Percentiles rank a stretch among this genome's conserved stretches.
Conservation (phyloP, 192 early-diverging fungal genomes). For the Funneliformis mosseae region DNA sequence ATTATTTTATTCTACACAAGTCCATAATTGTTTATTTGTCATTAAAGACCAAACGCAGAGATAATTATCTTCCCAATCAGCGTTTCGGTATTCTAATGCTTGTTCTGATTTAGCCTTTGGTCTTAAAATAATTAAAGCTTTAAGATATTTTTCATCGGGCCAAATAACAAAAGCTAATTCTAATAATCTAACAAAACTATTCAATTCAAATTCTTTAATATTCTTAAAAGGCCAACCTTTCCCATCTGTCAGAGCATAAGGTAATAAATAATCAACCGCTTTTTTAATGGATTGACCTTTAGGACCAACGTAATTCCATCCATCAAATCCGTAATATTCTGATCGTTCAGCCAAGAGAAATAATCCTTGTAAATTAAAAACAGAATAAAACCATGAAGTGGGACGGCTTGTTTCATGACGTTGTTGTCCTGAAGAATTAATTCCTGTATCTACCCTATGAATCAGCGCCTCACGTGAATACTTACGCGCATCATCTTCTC, state of each 20-base stretch:
- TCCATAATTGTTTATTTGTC: slow-evolving; percentile 18
- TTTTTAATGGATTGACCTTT: slow-evolving; percentile 49
- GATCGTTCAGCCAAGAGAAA: slow-evolving; percentile 46
- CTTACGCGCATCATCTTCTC: slow-evolving; percentile 36
- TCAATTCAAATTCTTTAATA: slow-evolving; percentile 46
- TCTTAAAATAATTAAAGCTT: slow-evolving; percentile 37
- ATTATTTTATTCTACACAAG: slow-evolving; percentile 2
- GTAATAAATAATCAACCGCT: slow-evolving; percentile 58
- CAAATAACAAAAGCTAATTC: slow-evolving; percentile 55
- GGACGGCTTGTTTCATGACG: slow-evolving; percentile 47
- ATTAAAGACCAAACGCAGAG: background rate
- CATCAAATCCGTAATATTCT: slow-evolving; percentile 43
- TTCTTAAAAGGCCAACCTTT: slow-evolving; percentile 52
- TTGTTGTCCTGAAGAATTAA: slow-evolving; percentile 44
- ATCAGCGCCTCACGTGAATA: slow-evolving; percentile 37
- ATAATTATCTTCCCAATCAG: slow-evolving; percentile 7
- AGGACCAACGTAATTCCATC: slow-evolving; percentile 44
- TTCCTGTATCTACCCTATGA: slow-evolving; percentile 45
- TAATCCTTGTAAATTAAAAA: slow-evolving; percentile 51
- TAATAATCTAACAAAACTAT: slow-evolving; percentile 45
- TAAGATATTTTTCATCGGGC: slow-evolving; percentile 46
- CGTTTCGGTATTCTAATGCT: background rate
- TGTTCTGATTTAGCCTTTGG: slow-evolving; percentile 36
- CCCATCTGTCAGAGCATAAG: slow-evolving; percentile 47
- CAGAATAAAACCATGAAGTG: slow-evolving; percentile 53